Base-by-base conservation (phyloP, 2,329 filamentous ascomycete genomes). In the Ceratocystis colombiana region DNA sequence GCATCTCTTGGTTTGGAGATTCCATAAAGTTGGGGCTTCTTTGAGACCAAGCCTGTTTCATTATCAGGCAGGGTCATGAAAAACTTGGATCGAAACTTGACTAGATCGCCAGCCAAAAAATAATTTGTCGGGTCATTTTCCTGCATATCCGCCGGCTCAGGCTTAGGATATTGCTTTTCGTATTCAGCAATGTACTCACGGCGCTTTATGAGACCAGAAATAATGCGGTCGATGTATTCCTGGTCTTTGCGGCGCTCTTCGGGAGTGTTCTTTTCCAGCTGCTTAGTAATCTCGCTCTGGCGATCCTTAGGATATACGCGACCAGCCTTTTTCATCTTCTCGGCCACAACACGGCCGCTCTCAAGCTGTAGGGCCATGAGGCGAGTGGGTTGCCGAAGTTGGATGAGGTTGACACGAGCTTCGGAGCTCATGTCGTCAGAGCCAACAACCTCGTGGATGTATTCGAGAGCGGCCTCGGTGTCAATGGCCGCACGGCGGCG, bases 381-480 rank as follows among this genome's bases (percentile, higher is more conserved):
- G 48, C 82, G 79, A 20, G 76, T 53, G 71, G 50, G 74, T 69
- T 15, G 67, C 3, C 65, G 50, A 5, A 6, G 30, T 20, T 50
- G 28, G n/a, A 64, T 64, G 33, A 48, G 61, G n/a, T 53, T 50
- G 41, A 57, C 41, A 74, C 72, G 72, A 73, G 33, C n/a, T 2
- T 61, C 63, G 22, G 62, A 30, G 33, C 20, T 33, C 50, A 73
- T 68, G 28, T 71, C 66, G 30, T 79, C 76, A 17, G 72, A 69
- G 6, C 77, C 76, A 20, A 80, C 84, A 8, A 91, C 75, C 71
- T 89, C 82, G 50, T 79, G 77, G 2, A 87, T 74, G 71, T 80
- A 82, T 3, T 86, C 80, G 64, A 81, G 82, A n/a, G 79, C 73
- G 2, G 88, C 74, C 70, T 90, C 86, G 1, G 82, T 78, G 64